Evolutionary conservation across 768 basidiomycete species (phyloP).

Genomic region (Clavulina sp.): DNA sequence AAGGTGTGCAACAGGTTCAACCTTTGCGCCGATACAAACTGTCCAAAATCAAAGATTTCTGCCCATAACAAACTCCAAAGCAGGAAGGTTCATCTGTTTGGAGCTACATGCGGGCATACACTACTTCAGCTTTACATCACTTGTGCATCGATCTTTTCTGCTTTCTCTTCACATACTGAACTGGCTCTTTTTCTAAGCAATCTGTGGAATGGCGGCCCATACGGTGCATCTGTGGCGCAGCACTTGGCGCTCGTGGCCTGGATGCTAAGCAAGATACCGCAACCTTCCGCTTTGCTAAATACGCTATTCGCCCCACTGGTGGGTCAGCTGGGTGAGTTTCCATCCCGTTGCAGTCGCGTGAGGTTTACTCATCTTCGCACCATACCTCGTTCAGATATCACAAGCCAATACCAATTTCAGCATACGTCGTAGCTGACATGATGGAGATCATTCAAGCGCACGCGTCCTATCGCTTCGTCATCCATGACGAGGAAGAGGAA

Average conservation of each 20-base stretch:
- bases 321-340: conserved; percentile 40
- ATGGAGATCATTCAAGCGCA: conserved; percentile 80
- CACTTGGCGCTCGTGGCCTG: conserved; percentile 53
- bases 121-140: conserved; percentile 14
- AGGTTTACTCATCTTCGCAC: not conserved
- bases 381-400: conserved; percentile 25
- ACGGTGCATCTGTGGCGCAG: conserved; percentile 70
- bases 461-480: conserved; percentile 79
- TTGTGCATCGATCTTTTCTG: conserved; percentile 6
- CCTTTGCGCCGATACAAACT: conserved; percentile 82
- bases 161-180: conserved; percentile 11
- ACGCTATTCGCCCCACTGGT: conserved; percentile 58
- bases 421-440: conserved; percentile 88
- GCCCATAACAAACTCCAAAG: conserved; percentile 63
- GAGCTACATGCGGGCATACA: conserved; percentile 89
- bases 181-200: conserved; percentile 22
- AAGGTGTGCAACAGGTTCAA: not conserved
- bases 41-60: conserved; percentile 42
- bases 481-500: conserved; percentile 77
- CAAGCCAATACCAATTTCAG: no score
- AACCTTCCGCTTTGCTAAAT: conserved; percentile 65
- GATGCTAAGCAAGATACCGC: conserved; percentile 19
- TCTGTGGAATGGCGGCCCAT: conserved; percentile 47
- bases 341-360: not conserved
- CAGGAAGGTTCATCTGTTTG: conserved; percentile 46